These are phyloP conservation scores for Phaeosphaeriaceae sp. DNA, from an alignment of 2,329 filamentous ascomycete species.

Conservation along the genomic window DNA sequence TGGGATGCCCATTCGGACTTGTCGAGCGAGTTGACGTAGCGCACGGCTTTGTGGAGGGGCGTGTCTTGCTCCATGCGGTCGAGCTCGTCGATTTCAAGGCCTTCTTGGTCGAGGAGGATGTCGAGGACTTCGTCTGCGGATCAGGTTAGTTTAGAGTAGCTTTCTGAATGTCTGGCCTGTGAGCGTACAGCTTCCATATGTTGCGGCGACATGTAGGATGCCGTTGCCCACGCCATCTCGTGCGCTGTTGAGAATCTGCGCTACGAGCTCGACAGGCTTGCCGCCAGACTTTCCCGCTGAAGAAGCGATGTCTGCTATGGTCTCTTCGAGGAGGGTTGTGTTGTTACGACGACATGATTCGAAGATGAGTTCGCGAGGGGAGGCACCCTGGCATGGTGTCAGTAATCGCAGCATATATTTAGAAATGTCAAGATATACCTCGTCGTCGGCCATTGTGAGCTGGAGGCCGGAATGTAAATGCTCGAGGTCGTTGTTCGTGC, in stretches of 20 bases:
- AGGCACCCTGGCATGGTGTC: constrained; percentile 71
- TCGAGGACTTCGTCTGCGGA: constrained; percentile 77
- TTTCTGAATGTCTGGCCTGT: not conserved
- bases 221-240: constrained; percentile 87
- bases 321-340: constrained; percentile 78
- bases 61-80: constrained; percentile 77
- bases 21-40: constrained; percentile 75
- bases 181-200: constrained; percentile 80
- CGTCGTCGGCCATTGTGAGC: constrained; percentile 44
- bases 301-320: constrained; percentile 64
- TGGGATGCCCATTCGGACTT: constrained; percentile 70
- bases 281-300: constrained; percentile 58
- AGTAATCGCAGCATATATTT: constrained; percentile 5
- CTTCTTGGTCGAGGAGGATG: constrained; percentile 80
- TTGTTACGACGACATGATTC: constrained; percentile 96
- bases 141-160: constrained; percentile 11
- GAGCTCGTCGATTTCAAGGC: constrained; percentile 83
- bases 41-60: constrained; percentile 78
- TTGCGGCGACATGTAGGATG: constrained; percentile 87
- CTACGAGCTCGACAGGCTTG: constrained; percentile 65
- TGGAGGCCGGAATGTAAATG: not conserved
- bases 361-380: constrained; percentile 82
- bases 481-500: not conserved
- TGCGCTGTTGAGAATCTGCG: constrained; percentile 82
- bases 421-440: constrained; percentile 23